Evolutionary conservation across 768 basidiomycete genomes (phyloP).

Genomic region (Trametes punicea): DNA sequence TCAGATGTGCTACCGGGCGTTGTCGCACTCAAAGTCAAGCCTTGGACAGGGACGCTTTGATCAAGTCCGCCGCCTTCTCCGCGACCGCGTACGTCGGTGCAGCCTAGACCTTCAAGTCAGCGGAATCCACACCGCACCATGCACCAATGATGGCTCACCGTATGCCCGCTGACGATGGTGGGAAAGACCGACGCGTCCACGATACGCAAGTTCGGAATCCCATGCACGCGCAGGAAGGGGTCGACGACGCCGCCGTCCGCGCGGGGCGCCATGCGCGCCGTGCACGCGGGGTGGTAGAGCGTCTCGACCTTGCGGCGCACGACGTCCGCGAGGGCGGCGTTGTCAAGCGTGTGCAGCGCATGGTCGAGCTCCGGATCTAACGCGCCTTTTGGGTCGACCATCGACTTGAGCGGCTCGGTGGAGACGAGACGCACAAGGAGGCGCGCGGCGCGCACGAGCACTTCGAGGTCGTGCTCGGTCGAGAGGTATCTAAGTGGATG

Average conservation of each 20-base stretch:
- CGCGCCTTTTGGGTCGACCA: conserved; percentile 33
- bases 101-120: conserved; percentile 15
- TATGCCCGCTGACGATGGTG: conserved; percentile 42
- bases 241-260: conserved; percentile 43
- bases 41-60: conserved; percentile 11
- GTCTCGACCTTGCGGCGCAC: conserved; percentile 37
- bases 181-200: conserved; percentile 48
- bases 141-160: conserved; percentile 32
- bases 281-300: conserved; percentile 43
- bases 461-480: conserved; percentile 38
- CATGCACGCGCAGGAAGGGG: conserved; percentile 41
- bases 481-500: conserved; percentile 38
- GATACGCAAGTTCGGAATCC: conserved; percentile 40
- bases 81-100: conserved; percentile 28
- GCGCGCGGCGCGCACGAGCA: conserved; percentile 40
- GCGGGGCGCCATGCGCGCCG: conserved; percentile 38
- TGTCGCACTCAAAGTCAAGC: not conserved
- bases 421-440: conserved; percentile 36
- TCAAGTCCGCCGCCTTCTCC: conserved; percentile 31
- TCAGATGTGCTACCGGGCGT: too few species aligned
- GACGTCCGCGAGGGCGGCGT: conserved; percentile 34
- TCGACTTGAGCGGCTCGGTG: conserved; percentile 36
- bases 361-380: conserved; percentile 36
- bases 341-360: conserved; percentile 31
- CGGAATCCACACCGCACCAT: not conserved